Evolutionary conservation across 352 stramenopile species (phyloP).

Genomic region (Phytophthora fragariaefolia): DNA sequence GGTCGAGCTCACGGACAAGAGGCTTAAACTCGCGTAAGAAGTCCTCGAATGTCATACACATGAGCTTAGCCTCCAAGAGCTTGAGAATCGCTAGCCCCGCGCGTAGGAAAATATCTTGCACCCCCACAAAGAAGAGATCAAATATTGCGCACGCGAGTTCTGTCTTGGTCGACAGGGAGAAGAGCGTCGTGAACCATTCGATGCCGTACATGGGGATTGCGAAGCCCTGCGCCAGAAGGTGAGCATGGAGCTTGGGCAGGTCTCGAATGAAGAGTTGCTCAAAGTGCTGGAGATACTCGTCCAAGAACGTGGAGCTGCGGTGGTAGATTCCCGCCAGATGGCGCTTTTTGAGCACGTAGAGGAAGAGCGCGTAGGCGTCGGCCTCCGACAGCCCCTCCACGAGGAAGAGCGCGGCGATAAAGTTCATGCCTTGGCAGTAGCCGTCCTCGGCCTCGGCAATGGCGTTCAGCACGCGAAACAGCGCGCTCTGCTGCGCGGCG

Average conservation of each 20-base stretch:
- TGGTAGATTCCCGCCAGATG: conserved; percentile 85
- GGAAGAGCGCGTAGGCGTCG: conserved; percentile 81
- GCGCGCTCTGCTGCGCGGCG: conserved; percentile 57
- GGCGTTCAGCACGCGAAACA: conserved; percentile 85
- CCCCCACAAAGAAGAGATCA: conserved; percentile 83
- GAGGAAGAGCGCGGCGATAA: conserved; percentile 86
- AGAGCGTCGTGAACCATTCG: conserved; percentile 91
- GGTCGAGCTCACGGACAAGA: conserved; percentile 74
- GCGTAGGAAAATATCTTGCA: conserved; percentile 85
- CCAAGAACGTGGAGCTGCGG: conserved; percentile 82
- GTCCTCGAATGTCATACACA: conserved; percentile 88
- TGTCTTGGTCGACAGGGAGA: conserved; percentile 84
- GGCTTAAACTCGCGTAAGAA: conserved; percentile 86
- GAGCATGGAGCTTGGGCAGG: conserved; percentile 69
- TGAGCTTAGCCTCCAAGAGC: conserved; percentile 76
- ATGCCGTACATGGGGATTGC: conserved; percentile 85
- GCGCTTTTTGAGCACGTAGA: conserved; percentile 84
- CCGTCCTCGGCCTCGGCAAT: conserved; percentile 79
- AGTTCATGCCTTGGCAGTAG: conserved; percentile 92
- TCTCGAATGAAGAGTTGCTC: conserved; percentile 71
- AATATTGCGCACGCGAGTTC: conserved; percentile 86
- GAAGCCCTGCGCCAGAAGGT: conserved; percentile 75
- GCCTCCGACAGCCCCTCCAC: conserved; percentile 83
- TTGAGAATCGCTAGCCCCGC: conserved; percentile 83
- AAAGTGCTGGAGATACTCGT: conserved; percentile 88